A percentile compares a stretch with the other conserved stretches of the same genome.
Conservation (phyloP, 2,329 filamentous ascomycete species). For the Pseudogymnoascus sp. region DNA sequence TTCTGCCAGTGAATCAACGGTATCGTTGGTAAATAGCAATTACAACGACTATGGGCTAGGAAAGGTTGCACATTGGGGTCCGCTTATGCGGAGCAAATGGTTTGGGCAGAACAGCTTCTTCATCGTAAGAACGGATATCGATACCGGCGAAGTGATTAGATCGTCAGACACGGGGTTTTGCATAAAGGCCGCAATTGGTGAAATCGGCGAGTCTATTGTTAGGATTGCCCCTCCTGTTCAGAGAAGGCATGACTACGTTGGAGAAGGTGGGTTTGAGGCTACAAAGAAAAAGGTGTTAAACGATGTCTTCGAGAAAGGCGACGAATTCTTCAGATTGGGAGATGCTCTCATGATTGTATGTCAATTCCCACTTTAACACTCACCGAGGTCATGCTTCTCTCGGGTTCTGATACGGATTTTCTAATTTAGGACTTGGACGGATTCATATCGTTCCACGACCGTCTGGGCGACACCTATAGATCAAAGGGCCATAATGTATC, state of each 20-base stretch:
- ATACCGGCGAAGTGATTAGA: neutral
- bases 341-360: slow-evolving; percentile 2
- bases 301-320: neutral
- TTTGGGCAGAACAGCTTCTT: neutral
- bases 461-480: neutral
- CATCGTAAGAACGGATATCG: neutral
- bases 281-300: neutral
- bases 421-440: neutral
- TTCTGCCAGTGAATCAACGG: neutral
- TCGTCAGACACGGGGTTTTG: neutral
- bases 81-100: neutral
- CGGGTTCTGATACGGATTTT: neutral
- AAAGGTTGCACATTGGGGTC: neutral
- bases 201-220: neutral
- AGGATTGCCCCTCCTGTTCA: neutral
- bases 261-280: neutral
- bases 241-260: neutral
- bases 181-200: neutral
- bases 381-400: neutral
- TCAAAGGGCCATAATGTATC: neutral
- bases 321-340: neutral
- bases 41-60: neutral
- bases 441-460: neutral
- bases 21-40: slow-evolving; percentile 1
- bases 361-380: neutral